phyloP scores from a whole-genome alignment of 2,329 filamentous ascomycete species.

The Cladophialophora bantiana region DNA sequence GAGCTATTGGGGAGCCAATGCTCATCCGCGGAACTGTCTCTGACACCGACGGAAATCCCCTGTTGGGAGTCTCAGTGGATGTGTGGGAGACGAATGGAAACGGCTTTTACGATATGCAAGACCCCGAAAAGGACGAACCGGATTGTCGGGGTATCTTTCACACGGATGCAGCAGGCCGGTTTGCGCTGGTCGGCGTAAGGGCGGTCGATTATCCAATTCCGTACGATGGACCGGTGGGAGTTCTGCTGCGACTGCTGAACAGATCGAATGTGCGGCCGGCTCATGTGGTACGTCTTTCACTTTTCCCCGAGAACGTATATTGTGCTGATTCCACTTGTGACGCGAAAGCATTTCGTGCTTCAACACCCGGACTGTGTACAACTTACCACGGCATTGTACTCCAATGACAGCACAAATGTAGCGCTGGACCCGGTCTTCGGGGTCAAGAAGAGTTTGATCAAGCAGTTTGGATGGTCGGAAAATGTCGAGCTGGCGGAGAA shows the following conservation, averaged over 20 bases:
- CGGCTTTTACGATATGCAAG: slow-evolving; percentile 33
- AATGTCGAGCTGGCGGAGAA: slow-evolving; percentile 17
- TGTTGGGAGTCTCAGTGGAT: slow-evolving; percentile 18
- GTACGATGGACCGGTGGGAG: slow-evolving; percentile 54
- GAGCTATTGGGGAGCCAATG: slow-evolving; percentile 23
- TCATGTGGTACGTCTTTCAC: slow-evolving; percentile 53
- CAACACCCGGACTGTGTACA: slow-evolving; percentile 63
- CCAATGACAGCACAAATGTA: slow-evolving; percentile 64
- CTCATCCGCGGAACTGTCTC: slow-evolving; percentile 27
- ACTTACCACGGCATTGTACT: slow-evolving; percentile 65
- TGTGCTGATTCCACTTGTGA: slow-evolving; percentile 1
- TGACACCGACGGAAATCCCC: slow-evolving; percentile 23
- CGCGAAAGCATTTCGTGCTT: slow-evolving; percentile 50
- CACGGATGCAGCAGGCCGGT: slow-evolving; percentile 24
- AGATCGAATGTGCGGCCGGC: slow-evolving; percentile 66
- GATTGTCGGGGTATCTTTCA: slow-evolving; percentile 30
- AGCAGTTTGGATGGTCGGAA: slow-evolving; percentile 54
- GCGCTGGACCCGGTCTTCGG: slow-evolving; percentile 67
- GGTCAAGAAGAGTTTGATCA: slow-evolving; percentile 66
- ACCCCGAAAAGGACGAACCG: slow-evolving; percentile 27
- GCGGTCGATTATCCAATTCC: slow-evolving; percentile 31
- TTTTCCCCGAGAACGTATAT: background rate
- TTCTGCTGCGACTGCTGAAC: slow-evolving; percentile 62
- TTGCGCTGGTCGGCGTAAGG: slow-evolving; percentile 25
- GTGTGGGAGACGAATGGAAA: slow-evolving; percentile 33